Percentiles rank a stretch among this genome's conserved stretches.
phyloP scores from a whole-genome alignment of 768 basidiomycete species.

The Multifurca ochricompacta region DNA sequence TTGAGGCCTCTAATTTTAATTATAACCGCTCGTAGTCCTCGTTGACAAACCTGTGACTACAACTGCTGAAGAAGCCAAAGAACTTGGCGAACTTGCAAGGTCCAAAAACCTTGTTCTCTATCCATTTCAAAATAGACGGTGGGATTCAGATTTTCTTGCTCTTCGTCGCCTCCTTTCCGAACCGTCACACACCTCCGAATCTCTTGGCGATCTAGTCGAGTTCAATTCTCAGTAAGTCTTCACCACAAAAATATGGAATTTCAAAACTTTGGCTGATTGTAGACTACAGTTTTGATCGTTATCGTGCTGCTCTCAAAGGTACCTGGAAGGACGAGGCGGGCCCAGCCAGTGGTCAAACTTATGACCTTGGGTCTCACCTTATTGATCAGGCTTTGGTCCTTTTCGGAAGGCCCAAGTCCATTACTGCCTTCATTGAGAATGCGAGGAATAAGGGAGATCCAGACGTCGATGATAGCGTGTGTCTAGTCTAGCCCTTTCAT shows the following conservation, averaged over 20 bases:
- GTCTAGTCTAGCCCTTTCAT: conserved; percentile 30
- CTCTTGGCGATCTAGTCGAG: conserved; percentile 55
- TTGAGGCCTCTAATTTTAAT: neutral
- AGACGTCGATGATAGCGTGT: conserved; percentile 59
- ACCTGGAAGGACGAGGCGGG: conserved; percentile 73
- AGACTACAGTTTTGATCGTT: conserved; percentile 59
- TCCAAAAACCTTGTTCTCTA: conserved; percentile 57
- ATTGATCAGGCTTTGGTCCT: conserved; percentile 70
- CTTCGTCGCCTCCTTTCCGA: conserved; percentile 50
- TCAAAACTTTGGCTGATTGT: neutral
- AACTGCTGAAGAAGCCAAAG: conserved; percentile 47
- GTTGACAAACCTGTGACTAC: conserved; percentile 76
- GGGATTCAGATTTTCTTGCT: conserved; percentile 72
- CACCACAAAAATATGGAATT: neutral
- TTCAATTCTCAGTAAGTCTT: conserved; percentile 64
- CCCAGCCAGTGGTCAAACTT: conserved; percentile 58
- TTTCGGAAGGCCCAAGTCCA: conserved; percentile 62
- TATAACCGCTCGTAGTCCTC: conserved; percentile 39
- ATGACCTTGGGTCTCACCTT: conserved; percentile 74
- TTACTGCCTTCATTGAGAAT: conserved; percentile 68
- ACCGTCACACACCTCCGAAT: conserved; percentile 42
- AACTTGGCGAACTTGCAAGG: conserved; percentile 52
- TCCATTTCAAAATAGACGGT: conserved; percentile 67
- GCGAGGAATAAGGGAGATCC: conserved; percentile 55
- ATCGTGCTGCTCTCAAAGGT: conserved; percentile 52